Percentiles rank a stretch among this genome's conserved stretches.
These are phyloP conservation scores for Tuber indicum DNA, from an alignment of 495 filamentous ascomycete genomes.

Conservation along the genomic window DNA sequence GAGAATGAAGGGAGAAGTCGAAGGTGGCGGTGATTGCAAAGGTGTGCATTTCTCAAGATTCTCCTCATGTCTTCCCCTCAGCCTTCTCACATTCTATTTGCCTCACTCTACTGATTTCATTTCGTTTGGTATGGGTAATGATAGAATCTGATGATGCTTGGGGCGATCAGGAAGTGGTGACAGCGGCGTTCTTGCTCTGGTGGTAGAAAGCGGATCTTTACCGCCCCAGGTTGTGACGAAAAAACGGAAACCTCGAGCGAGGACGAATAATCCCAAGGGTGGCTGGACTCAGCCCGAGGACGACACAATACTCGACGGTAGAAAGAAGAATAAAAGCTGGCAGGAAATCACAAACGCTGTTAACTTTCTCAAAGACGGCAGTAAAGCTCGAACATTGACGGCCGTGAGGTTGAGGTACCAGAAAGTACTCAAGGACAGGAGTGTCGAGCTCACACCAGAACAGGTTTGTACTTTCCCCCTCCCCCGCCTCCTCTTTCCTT, in stretches of 20 bases:
- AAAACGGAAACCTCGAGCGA: constrained; percentile 19
- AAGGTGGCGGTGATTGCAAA: background rate
- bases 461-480: constrained; percentile 8
- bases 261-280: constrained; percentile 15
- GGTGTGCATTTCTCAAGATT: background rate
- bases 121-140: background rate
- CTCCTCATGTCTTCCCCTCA: background rate
- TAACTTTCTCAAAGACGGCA: constrained; percentile 4
- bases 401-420: constrained; percentile 25
- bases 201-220: background rate
- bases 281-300: constrained; percentile 23
- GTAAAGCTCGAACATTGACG: constrained; percentile 21
- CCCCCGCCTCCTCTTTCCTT: background rate
- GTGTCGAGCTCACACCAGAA: constrained; percentile 20
- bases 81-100: background rate
- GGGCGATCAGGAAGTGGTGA: background rate
- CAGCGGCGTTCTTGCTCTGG: background rate
- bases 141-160: background rate
- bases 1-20: background rate
- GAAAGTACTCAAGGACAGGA: constrained; percentile 24
- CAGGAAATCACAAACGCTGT: constrained; percentile 26
- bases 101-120: background rate
- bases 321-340: constrained; percentile 18
- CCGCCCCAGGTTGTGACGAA: background rate
- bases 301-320: constrained; percentile 20